Evolutionary conservation across 306 rosid genomes (phyloP).

Genomic region (Prunus padus): DNA sequence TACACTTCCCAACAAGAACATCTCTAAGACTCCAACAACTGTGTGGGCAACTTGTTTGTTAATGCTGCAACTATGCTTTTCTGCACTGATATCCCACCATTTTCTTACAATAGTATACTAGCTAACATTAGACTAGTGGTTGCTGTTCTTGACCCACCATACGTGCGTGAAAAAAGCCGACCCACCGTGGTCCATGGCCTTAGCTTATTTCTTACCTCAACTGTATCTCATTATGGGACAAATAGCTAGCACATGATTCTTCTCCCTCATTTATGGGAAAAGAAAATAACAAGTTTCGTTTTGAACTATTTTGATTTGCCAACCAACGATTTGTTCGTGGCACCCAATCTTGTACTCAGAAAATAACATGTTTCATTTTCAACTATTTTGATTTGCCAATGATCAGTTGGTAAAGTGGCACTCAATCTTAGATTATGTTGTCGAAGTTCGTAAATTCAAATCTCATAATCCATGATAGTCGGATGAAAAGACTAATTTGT

Average conservation of each 20-base stretch:
- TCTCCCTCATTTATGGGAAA: too few species aligned
- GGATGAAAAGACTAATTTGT: too few species aligned
- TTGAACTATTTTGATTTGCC: too few species aligned
- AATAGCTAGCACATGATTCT: too few species aligned
- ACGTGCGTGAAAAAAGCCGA: too few species aligned
- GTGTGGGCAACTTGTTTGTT: conserved; percentile 16
- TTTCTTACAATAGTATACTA: not conserved
- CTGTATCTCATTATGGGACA: not conserved
- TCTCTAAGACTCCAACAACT: conserved; percentile 15
- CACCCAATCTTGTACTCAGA: not conserved
- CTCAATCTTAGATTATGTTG: too few species aligned
- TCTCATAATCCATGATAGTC: too few species aligned
- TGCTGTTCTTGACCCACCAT: not conserved
- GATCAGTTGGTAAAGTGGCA: too few species aligned
- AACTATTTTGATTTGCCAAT: not conserved
- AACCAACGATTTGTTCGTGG: too few species aligned
- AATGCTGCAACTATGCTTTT: conserved; percentile 7
- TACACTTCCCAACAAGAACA: conserved; percentile 23
- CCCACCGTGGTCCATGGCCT: not conserved
- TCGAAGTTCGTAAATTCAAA: too few species aligned
- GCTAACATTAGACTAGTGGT: not conserved
- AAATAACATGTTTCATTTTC: not conserved
- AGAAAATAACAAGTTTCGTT: too few species aligned
- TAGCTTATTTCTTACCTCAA: not conserved
- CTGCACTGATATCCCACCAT: not conserved